These are phyloP conservation scores for Wickerhamiella nectarea DNA, from an alignment of 805 yeast species.

Conservation along the genomic window DNA sequence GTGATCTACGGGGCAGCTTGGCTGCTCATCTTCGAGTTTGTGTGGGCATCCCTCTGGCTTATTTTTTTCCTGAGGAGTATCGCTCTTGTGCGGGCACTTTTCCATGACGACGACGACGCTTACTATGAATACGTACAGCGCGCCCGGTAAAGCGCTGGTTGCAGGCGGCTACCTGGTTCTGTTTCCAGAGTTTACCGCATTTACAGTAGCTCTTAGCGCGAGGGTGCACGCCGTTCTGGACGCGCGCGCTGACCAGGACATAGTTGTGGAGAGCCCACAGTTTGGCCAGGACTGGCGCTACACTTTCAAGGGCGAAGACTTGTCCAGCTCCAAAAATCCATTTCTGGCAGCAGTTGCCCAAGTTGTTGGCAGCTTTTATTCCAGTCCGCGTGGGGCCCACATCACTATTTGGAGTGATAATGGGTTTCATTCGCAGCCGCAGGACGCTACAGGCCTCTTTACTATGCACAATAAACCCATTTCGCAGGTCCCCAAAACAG, in stretches of 20 bases:
- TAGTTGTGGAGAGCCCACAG: slow-evolving; percentile 18
- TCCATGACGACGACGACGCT: not conserved
- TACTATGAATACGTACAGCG: slow-evolving; percentile 45
- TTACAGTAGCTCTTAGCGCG: slow-evolving; percentile 76
- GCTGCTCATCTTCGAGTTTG: slow-evolving; percentile 9
- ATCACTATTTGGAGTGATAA: slow-evolving; percentile 71
- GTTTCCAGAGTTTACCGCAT: slow-evolving; percentile 59
- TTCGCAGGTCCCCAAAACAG: slow-evolving; percentile 75
- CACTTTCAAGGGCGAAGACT: not conserved
- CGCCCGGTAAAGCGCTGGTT: slow-evolving; percentile 88
- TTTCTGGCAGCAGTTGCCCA: slow-evolving; percentile 54
- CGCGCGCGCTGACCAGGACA: slow-evolving; percentile 24
- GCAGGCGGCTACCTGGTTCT: slow-evolving; percentile 93
- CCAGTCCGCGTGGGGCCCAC: slow-evolving; percentile 22
- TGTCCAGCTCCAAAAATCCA: slow-evolving; percentile 39
- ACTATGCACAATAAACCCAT: slow-evolving; percentile 48
- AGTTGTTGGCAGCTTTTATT: slow-evolving; percentile 38
- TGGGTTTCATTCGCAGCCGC: slow-evolving; percentile 71
- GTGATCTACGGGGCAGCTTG: slow-evolving; percentile 22
- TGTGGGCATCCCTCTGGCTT: not conserved
- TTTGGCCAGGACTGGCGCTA: slow-evolving; percentile 19
- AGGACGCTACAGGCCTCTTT: slow-evolving; percentile 30
- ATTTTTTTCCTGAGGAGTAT: too few relatives aligned
- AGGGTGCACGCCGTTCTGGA: slow-evolving; percentile 68
- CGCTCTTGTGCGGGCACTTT: not conserved